Evolutionary conservation across 192 early-diverging fungal species (phyloP).

Genomic region (Mortierella hygrophila): DNA sequence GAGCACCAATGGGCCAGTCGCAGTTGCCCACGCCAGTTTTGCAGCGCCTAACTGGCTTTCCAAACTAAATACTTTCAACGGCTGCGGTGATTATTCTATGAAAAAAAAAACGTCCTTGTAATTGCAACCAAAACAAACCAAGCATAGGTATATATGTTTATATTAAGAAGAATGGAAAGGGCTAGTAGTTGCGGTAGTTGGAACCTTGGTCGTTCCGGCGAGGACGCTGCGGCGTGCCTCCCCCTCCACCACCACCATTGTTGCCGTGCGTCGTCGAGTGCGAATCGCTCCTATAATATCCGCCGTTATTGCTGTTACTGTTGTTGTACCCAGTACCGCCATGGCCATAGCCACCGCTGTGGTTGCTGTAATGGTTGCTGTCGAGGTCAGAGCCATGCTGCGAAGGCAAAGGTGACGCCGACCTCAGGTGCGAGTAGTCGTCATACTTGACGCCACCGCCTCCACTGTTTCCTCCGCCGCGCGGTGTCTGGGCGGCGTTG

Average conservation of each 20-base stretch:
- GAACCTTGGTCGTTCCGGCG: conserved; percentile 23
- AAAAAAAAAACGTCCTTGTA: too few relatives aligned
- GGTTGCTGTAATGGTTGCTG: conserved; percentile 27
- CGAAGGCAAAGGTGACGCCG: conserved; percentile 36
- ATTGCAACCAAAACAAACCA: too few relatives aligned
- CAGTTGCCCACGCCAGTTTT: conserved; percentile 12
- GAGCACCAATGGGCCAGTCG: conserved; percentile 10
- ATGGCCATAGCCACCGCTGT: background rate
- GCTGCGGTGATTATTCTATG: background rate
- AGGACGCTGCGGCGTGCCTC: conserved; percentile 13
- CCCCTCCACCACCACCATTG: background rate
- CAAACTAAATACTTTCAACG: too few relatives aligned
- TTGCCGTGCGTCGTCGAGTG: background rate
- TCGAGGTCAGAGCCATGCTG: conserved; percentile 43
- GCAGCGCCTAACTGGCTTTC: too few relatives aligned
- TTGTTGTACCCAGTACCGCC: background rate
- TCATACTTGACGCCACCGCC: conserved; percentile 14
- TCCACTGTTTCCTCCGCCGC: background rate
- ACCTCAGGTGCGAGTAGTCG: conserved; percentile 14
- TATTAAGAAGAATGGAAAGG: background rate
- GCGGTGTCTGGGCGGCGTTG: background rate
- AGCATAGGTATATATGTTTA: too few relatives aligned
- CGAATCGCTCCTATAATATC: conserved; percentile 7
- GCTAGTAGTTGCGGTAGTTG: background rate
- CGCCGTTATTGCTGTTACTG: background rate